Base-by-base conservation (phyloP, 2,329 filamentous ascomycete genomes). In the Clarireedia hainanense region DNA sequence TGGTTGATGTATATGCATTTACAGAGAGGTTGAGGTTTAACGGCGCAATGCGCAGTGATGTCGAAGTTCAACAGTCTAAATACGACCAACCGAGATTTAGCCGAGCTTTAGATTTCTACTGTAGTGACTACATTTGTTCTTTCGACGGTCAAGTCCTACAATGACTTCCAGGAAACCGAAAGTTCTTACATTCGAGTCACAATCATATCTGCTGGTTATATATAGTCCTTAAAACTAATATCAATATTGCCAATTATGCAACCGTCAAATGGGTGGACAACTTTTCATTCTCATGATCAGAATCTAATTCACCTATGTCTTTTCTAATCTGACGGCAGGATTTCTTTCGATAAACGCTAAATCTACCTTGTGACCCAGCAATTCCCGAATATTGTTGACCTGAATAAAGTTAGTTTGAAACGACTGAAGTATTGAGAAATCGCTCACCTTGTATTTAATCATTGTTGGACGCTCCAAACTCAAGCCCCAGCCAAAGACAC, bases 391-490 rank as follows among this genome's bases (percentile, higher is more conserved):
- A 51, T 69, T 69, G 90, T 89, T 66, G 87, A 81, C 65, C 77
- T 80, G 42, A 54, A 51, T 36, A 27, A 34, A 61, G 61, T 67
- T 57, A 43, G 36, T 26, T 27, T 20, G 30, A 9, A 14, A 14
- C 14, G 17, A n/a, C 9, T 14, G 4, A 5, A 36, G 3, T 20
- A 6, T n/a, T 27, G 14, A 9, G 14, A 36, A 17, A n/a, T 20
- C 36, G 37, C 57, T 57, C 55, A 65, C 65, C 63, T 67, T 66
- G 47, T 70, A 69, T 56, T 69, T 69, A 36, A 70, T 68, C 94
- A 97, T 99, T 10, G 94, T 97, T 57, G 94, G 94, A 66, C 94
- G 77, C 78, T 99, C 94, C 69, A 99, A 74, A 71, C 84, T 89
- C 69, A 99, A 75, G 39, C 94, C 94, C 80, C 91, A 97, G 36